These are phyloP conservation scores for Yamadazyma conglobata DNA, from an alignment of 1,139 yeast species.

Conservation along the genomic window DNA sequence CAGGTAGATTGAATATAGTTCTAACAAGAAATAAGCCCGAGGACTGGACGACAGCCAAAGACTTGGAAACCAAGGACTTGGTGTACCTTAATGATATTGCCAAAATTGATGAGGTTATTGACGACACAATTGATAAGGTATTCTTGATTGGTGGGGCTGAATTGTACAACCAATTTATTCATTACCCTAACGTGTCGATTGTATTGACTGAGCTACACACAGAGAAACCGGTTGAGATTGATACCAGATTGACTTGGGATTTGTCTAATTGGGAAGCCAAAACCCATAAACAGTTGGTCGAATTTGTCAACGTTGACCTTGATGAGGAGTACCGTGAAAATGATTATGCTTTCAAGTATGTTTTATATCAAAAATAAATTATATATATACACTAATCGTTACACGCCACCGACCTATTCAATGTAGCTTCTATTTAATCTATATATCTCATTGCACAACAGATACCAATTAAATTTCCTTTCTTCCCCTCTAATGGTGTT, in stretches of 20 bases:
- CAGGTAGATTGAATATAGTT: constrained; percentile 70
- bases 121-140: constrained; percentile 44
- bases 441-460: constrained; percentile 32
- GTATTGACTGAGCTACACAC: constrained; percentile 69
- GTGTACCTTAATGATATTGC: constrained; percentile 37
- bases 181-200: constrained; percentile 46
- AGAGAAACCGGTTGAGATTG: constrained; percentile 48
- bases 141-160: constrained; percentile 95
- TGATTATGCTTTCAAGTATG: constrained; percentile 45
- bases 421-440: constrained; percentile 34
- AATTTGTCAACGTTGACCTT: constrained; percentile 37
- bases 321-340: constrained; percentile 43
- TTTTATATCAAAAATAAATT: constrained; percentile 10
- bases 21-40: constrained; percentile 48
- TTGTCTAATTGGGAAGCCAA: constrained; percentile 34
- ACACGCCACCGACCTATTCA: too few relatives aligned
- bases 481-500: constrained; percentile 15
- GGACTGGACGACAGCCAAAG: too few relatives aligned
- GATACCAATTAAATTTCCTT: constrained; percentile 28
- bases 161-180: constrained; percentile 59
- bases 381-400: constrained; percentile 1
- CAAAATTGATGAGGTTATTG: constrained; percentile 46
- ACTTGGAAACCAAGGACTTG: constrained; percentile 17
- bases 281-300: constrained; percentile 31
- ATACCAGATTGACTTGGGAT: constrained; percentile 53